Conservation (phyloP, 805 yeast species). For the Clavispora phyllophila region DNA sequence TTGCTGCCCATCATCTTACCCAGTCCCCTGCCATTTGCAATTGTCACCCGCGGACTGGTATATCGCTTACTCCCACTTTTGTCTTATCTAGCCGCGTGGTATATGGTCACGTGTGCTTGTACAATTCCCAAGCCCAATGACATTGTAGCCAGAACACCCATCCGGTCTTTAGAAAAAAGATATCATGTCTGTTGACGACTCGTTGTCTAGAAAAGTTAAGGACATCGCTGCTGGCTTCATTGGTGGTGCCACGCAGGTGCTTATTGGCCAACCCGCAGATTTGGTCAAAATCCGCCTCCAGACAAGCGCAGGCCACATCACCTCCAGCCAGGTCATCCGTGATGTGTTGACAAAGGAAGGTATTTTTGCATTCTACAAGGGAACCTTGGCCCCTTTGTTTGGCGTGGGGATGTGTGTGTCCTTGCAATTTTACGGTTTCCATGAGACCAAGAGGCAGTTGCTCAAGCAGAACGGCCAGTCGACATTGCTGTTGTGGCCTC, state of each 20-base stretch:
- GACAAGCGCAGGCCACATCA: conserved; percentile 25
- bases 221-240: conserved; percentile 42
- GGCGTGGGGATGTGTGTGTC: conserved; percentile 58
- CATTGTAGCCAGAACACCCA: background rate
- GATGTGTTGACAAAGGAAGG: conserved; percentile 40
- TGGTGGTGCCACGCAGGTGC: conserved; percentile 44
- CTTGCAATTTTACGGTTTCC: conserved; percentile 66
- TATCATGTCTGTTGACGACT: conserved; percentile 27
- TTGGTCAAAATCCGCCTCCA: conserved; percentile 40
- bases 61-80: background rate
- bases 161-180: background rate
- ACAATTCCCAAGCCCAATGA: conserved; percentile 1
- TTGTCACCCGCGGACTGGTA: too few relatives aligned
- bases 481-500: conserved; percentile 46
- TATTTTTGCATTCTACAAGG: conserved; percentile 39
- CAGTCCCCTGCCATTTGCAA: too few relatives aligned
- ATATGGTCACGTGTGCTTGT: conserved; percentile 17
- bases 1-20: too few relatives aligned
- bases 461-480: conserved; percentile 21
- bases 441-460: conserved; percentile 60
- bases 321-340: conserved; percentile 29
- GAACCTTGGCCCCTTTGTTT: conserved; percentile 40
- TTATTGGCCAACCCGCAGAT: conserved; percentile 45
- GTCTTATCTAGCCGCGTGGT: background rate
- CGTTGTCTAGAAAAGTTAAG: conserved; percentile 33